Evolutionary conservation across 441 rosid species (phyloP).

Genomic region (Francoa sonchifolia): DNA sequence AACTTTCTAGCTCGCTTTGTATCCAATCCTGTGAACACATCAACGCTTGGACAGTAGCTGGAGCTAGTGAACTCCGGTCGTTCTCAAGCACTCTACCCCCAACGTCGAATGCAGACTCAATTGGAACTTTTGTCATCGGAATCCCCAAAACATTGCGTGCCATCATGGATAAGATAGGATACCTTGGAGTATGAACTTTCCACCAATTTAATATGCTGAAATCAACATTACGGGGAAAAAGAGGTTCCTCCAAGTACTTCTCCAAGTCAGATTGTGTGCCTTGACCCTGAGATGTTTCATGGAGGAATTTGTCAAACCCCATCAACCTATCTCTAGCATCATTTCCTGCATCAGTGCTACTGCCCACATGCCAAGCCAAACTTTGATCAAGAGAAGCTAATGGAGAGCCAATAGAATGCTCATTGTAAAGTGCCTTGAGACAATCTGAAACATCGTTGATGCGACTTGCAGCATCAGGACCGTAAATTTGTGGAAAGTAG

Average conservation of each 20-base stretch:
- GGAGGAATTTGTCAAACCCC: slow-evolving; percentile 46
- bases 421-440: slow-evolving; percentile 44
- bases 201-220: slow-evolving; percentile 52
- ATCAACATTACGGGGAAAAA: slow-evolving; percentile 45
- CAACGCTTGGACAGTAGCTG: slow-evolving; percentile 42
- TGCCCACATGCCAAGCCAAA: slow-evolving; percentile 31
- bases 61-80: slow-evolving; percentile 29
- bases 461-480: slow-evolving; percentile 27
- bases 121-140: slow-evolving; percentile 33
- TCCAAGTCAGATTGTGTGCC: slow-evolving; percentile 40
- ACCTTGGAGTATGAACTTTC: slow-evolving; percentile 53
- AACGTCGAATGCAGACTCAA: slow-evolving; percentile 23
- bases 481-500: slow-evolving; percentile 50
- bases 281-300: slow-evolving; percentile 34
- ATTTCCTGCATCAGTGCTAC: slow-evolving; percentile 13
- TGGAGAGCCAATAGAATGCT: slow-evolving; percentile 50
- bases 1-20: slow-evolving; percentile 29
- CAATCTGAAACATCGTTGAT: slow-evolving; percentile 37
- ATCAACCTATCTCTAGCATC: slow-evolving; percentile 30
- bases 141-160: slow-evolving; percentile 42
- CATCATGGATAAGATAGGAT: slow-evolving; percentile 54
- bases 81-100: slow-evolving; percentile 28
- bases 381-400: slow-evolving; percentile 40
- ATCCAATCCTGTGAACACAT: slow-evolving; percentile 67
- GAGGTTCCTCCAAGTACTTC: slow-evolving; percentile 60